Conservation (phyloP, 2,329 filamentous ascomycete genomes). For the Tolypocladium cylindrosporum region DNA sequence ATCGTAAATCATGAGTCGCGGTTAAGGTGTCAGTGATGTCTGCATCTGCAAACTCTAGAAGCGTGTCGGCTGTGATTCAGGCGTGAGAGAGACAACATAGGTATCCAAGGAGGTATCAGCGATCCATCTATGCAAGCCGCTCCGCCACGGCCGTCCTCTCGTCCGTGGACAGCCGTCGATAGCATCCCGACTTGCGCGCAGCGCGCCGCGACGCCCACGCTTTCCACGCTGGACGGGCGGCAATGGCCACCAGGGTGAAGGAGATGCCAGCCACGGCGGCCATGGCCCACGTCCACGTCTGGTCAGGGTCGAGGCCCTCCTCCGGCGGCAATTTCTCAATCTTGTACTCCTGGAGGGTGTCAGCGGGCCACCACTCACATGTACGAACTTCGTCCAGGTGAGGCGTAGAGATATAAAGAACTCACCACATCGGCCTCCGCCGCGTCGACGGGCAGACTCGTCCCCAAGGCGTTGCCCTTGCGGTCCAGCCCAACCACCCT, state of each 20-base stretch:
- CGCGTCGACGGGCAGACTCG: background rate
- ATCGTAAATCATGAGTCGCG: no score
- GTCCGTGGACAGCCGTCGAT: background rate
- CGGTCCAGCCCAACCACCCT: slow-evolving; percentile 2
- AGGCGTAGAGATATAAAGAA: background rate
- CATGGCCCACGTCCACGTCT: background rate
- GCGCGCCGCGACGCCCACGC: background rate
- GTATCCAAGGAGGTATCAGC: background rate
- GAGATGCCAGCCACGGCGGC: background rate
- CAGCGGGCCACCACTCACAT: background rate
- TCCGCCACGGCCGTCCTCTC: background rate
- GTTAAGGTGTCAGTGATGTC: no score
- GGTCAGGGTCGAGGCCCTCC: background rate
- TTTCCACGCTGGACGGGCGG: background rate
- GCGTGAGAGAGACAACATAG: background rate
- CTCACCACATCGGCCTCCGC: slow-evolving; percentile 1
- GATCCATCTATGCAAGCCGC: background rate
- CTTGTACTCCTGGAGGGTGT: background rate
- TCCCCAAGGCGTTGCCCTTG: slow-evolving; percentile 2
- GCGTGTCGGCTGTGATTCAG: no score
- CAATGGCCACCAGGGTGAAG: background rate
- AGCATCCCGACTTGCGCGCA: background rate
- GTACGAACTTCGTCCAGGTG: background rate
- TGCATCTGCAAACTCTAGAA: no score
- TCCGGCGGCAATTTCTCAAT: background rate